Evolutionary conservation across 2,329 filamentous ascomycete species (phyloP).

Genomic region (Aspergillus ustus): DNA sequence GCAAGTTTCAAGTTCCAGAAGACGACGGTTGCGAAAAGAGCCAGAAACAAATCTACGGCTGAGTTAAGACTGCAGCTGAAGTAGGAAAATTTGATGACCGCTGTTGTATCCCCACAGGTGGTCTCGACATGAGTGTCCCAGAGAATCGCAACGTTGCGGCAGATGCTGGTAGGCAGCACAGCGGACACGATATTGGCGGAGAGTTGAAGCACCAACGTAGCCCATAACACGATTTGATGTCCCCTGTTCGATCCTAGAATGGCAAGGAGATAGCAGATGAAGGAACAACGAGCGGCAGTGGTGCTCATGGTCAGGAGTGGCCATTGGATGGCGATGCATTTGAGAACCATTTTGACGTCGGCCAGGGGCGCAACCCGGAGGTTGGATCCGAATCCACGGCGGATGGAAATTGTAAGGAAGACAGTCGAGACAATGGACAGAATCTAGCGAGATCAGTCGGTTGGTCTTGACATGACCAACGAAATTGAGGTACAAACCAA

Average conservation of each 20-base stretch:
- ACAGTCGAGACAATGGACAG: background rate
- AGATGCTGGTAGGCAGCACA: background rate
- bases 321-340: background rate
- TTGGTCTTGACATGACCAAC: no score
- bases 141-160: background rate
- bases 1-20: slow-evolving; percentile 41
- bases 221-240: background rate
- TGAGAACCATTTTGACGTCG: background rate
- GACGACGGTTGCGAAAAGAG: slow-evolving; percentile 31
- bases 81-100: background rate
- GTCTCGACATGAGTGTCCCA: background rate
- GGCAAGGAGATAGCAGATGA: slow-evolving; percentile 12
- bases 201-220: background rate
- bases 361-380: background rate
- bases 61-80: background rate
- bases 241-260: slow-evolving; percentile 11
- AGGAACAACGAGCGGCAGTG: slow-evolving; percentile 7
- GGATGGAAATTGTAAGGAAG: background rate
- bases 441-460: background rate
- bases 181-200: background rate
- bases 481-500: slow-evolving; percentile 4
- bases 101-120: background rate
- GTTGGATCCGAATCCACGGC: background rate
- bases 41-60: slow-evolving; percentile 12
- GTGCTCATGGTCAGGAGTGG: background rate